A percentile compares a stretch with the other conserved stretches of the same genome.
Evolutionary conservation across 2,329 filamentous ascomycete species (phyloP).

Genomic region (Xylaria sp.): DNA sequence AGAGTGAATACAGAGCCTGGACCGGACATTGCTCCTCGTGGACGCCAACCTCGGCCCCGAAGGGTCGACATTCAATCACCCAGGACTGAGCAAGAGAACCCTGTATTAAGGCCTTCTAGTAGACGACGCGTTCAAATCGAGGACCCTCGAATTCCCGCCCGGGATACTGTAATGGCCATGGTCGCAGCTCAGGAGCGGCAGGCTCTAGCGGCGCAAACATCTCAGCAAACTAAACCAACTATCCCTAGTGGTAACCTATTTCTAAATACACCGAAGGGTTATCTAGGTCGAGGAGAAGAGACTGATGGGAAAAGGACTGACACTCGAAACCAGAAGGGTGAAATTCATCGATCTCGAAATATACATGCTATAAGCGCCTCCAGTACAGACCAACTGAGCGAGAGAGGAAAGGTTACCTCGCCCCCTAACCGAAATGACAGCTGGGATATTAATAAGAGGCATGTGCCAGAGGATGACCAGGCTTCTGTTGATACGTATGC

Average conservation of each 20-base stretch:
- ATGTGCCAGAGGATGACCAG: constrained; percentile 41
- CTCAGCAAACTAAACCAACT: constrained; percentile 31
- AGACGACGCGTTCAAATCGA: constrained; percentile 38
- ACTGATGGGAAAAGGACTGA: constrained; percentile 26
- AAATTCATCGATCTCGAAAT: constrained; percentile 32
- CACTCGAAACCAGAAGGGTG: constrained; percentile 27
- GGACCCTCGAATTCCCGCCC: constrained; percentile 24
- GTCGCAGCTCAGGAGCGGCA: constrained; percentile 42
- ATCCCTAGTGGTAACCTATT: constrained; percentile 9
- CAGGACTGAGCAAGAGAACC: constrained; percentile 30
- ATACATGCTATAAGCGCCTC: neutral
- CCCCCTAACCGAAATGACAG: constrained; percentile 19
- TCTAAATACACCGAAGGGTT: constrained; percentile 9
- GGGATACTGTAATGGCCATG: constrained; percentile 40
- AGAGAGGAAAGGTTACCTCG: constrained; percentile 7
- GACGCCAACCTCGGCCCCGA: constrained; percentile 35
- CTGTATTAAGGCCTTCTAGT: constrained; percentile 36
- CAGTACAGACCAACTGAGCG: constrained; percentile 1
- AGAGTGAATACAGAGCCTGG: constrained; percentile 40
- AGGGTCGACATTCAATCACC: constrained; percentile 36
- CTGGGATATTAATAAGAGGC: constrained; percentile 20
- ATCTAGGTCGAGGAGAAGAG: constrained; percentile 20
- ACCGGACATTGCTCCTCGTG: constrained; percentile 41
- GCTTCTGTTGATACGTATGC: constrained; percentile 43
- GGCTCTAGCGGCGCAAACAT: constrained; percentile 36